Evolutionary conservation across 1,139 yeast species (phyloP).

Genomic region (Saccharomycopsis hybrid): DNA sequence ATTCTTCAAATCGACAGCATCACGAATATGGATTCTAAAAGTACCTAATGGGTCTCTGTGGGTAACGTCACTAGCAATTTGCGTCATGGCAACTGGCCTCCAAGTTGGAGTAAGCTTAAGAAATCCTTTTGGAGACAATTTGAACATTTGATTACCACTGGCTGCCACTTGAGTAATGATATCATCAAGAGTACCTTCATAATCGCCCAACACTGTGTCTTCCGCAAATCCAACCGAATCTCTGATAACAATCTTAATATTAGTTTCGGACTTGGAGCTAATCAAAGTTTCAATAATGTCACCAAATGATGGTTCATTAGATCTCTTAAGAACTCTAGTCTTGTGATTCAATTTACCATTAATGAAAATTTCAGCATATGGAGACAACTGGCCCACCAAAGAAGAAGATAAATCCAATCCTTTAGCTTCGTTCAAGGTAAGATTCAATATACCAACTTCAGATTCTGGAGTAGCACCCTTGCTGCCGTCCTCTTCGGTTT

Average conservation of each 20-base stretch:
- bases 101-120: slow-evolving; percentile 52
- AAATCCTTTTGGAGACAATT: slow-evolving; percentile 44
- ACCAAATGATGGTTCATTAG: slow-evolving; percentile 70
- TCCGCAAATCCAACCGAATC: slow-evolving; percentile 43
- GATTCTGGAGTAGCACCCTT: slow-evolving; percentile 38
- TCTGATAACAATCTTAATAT: slow-evolving; percentile 47
- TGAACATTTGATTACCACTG: slow-evolving; percentile 44
- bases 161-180: slow-evolving; percentile 47
- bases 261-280: slow-evolving; percentile 51
- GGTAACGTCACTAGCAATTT: slow-evolving; percentile 38
- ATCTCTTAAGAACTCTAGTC: slow-evolving; percentile 56
- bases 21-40: slow-evolving; percentile 50
- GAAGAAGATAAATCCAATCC: slow-evolving; percentile 61
- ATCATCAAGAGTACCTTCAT: slow-evolving; percentile 49
- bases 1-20: slow-evolving; percentile 50
- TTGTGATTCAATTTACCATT: slow-evolving; percentile 47
- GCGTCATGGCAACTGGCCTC: slow-evolving; percentile 64
- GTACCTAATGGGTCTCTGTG: slow-evolving; percentile 53
- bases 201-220: slow-evolving; percentile 45
- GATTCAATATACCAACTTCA: slow-evolving; percentile 65
- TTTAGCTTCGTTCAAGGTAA: slow-evolving; percentile 66
- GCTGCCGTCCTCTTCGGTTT: slow-evolving; percentile 25
- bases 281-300: slow-evolving; percentile 55
- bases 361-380: slow-evolving; percentile 60
- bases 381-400: slow-evolving; percentile 62